Evolutionary conservation across 2,329 filamentous ascomycete genomes (phyloP), one percentile per base, ranked within the genome.

Genomic region (Exutisphaerella laricina): DNA sequence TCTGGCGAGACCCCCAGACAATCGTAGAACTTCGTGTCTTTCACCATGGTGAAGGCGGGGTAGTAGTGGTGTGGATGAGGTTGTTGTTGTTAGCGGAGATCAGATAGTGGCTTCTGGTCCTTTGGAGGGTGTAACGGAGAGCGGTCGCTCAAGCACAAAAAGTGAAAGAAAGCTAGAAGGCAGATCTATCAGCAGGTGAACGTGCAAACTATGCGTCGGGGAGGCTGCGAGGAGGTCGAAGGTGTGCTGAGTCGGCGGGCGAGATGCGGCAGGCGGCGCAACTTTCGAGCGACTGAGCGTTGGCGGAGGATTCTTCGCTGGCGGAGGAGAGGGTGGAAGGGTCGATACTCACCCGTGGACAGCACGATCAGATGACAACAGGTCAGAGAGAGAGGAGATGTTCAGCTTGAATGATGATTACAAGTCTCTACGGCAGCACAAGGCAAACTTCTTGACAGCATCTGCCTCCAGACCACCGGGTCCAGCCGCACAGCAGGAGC

Each of bases 21-120:
- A 49, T 90, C 85, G 71, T 92, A 92, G 64, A 79, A 77, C 66
- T 86, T 86, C 26, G 80, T 85, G 59, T 88, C 85, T 64, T 84
- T 85, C 54, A 82, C 84, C 85, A 88, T 89, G 42, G 60, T 83
- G 55, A 57, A 55, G 59, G 45, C 48, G 33, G 44, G 41, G 13
- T 21, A 16, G 17, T 22, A 18, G 16, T 13, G 5, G 38, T 20
- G 41, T 26, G 39, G 23, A 20, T 32, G 30, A 12, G 37, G 29
- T 28, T 25, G 30, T 37, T 26, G 42, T 41, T 37, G 28, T 32
- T 34, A 42, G 41, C 48, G 43, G 48, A 41, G n/a, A n/a, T n/a
- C n/a, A n/a, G n/a, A n/a, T n/a, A n/a, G n/a, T n/a, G n/a, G n/a
- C n/a, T n/a, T n/a, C 30, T 33, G 13, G 14, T 33, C 9, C n/a